Conservation (phyloP, 129 eudicot genomes). For the Sambucus nigra region DNA sequence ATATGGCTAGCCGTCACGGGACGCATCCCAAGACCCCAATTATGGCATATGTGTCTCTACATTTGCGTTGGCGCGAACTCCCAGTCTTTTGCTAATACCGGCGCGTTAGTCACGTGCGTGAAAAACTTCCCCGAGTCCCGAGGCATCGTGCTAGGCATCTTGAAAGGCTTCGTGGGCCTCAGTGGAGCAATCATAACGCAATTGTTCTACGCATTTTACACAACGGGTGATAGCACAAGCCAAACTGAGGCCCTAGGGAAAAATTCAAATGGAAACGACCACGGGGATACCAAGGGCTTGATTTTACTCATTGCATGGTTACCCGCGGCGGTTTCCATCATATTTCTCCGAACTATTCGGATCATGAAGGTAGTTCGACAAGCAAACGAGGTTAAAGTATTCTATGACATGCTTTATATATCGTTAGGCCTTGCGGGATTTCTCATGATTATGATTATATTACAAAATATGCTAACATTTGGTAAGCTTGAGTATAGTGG, state of each 20-base stretch:
- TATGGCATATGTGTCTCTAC: slow-evolving; percentile 83
- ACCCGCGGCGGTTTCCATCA: slow-evolving; percentile 43
- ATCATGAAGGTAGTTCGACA: slow-evolving; percentile 37
- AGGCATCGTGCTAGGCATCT: slow-evolving; percentile 64
- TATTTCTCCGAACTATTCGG: slow-evolving; percentile 45
- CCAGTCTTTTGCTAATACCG: slow-evolving; percentile 66
- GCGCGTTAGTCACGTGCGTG: slow-evolving; percentile 71
- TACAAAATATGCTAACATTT: slow-evolving; percentile 39
- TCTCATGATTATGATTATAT: slow-evolving; percentile 51
- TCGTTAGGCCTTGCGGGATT: slow-evolving; percentile 77
- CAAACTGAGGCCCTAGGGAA: no score
- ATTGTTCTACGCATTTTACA: slow-evolving; percentile 49
- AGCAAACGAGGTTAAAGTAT: slow-evolving; percentile 40
- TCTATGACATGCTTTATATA: slow-evolving; percentile 45
- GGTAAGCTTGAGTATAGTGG: slow-evolving; percentile 17
- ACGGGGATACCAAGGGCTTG: no score
- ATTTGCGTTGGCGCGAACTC: slow-evolving; percentile 78
- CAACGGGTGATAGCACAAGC: slow-evolving; percentile 37
- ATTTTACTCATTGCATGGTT: slow-evolving; percentile 70
- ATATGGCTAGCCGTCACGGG: slow-evolving; percentile 67
- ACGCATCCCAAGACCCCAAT: slow-evolving; percentile 23
- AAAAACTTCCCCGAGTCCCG: slow-evolving; percentile 71
- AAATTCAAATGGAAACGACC: no score
- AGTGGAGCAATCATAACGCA: slow-evolving; percentile 85
- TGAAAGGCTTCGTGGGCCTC: slow-evolving; percentile 75